Evolutionary conservation across 257 asterid species (phyloP), one percentile per base, ranked within the genome.

Genomic region (Ehretia macrophylla): DNA sequence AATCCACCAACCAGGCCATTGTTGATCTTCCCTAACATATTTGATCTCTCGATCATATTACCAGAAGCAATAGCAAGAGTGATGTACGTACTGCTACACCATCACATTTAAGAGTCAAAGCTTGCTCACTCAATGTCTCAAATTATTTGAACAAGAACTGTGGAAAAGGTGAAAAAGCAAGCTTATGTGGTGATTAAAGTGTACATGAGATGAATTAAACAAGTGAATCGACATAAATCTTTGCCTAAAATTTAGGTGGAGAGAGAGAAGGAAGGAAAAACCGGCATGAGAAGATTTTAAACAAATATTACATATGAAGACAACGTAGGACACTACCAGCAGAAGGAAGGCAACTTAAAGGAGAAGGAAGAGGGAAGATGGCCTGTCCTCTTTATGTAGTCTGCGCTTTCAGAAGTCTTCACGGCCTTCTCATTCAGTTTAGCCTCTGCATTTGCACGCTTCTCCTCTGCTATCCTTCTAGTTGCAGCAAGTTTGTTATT

Each of bases 381-480:
- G 11, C 96, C 96, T 0, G 79, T 88, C 67, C 90, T 78, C 63
- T 90, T 78, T 51, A 88, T 81, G 65, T 85, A 85, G 76, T 88
- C 95, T 32, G 95, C 95, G 63, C 72, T 74, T 62, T 77, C 88
- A 1, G 87, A 82, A 14, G 87, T 86, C 77, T 76, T 81, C 42
- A 79, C 74, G 0, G 89, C 95, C 37, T 83, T 86, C 40, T 86
- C 91, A 23, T 81, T 85, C 19, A 92, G 81, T 56, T 92, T 77
- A 12, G 96, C 85, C 52, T 92, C 97, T 2, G 97, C 99, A 22
- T 81, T 85, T 9, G 91, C 86, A 0, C 95, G 78, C 74, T 80
- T 84, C 51, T 88, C 99, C 79, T 92, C 96, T 0, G 96, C 95
- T 58, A 84, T 83, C 66, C 97, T 83, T 57, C 84, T 79, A 0